Evolutionary conservation across 1,284 basidiomycete species (phyloP), one percentile per base, ranked within the genome.

Genomic region (Leucoagaricus sp.): DNA sequence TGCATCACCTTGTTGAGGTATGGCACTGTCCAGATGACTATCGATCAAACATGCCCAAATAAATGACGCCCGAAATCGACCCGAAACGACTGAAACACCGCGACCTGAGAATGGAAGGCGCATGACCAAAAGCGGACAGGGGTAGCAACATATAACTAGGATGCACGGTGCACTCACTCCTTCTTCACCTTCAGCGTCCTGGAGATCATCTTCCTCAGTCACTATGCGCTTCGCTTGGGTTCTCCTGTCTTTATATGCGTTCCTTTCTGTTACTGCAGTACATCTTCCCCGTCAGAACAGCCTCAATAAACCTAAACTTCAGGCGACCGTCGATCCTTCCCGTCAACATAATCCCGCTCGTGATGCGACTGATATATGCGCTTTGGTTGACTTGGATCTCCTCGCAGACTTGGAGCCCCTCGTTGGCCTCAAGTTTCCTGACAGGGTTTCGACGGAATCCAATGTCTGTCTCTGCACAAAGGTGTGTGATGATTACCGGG

Each of bases 281-380:
- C 46, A 54, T 66, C 26, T 69, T 58, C 54, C 63, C 48, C 62
- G 60, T 53, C 64, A 49, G 26, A 8, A 38, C 12, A 49, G 63
- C 52, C 61, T 63, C 21, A 53, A 60, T 50, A 60, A 62, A 48
- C 61, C 55, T 49, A 63, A 63, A n/a, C 53, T 60, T 36, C 49
- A 33, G 7, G 31, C 60, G 10, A 50, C 64, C 9, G 55, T 52
- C 36, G 58, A 64, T 17, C 51, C 69, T n/a, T 63, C 63, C 23
- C 69, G 69, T 40, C 69, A 71, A 61, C 62, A 69, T 58, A 67
- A 58, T 53, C 42, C 63, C 21, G 57, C 66, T 25, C 72, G 73
- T 48, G 68, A 67, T 60, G 63, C 75, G 33, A 56, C 75, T 44
- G 73, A 75, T 62, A 58, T 71, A 55, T 75, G 72, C 59, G 62